phyloP scores from a whole-genome alignment of 1,284 basidiomycete species.

The Mrakiaceae sp. region DNA sequence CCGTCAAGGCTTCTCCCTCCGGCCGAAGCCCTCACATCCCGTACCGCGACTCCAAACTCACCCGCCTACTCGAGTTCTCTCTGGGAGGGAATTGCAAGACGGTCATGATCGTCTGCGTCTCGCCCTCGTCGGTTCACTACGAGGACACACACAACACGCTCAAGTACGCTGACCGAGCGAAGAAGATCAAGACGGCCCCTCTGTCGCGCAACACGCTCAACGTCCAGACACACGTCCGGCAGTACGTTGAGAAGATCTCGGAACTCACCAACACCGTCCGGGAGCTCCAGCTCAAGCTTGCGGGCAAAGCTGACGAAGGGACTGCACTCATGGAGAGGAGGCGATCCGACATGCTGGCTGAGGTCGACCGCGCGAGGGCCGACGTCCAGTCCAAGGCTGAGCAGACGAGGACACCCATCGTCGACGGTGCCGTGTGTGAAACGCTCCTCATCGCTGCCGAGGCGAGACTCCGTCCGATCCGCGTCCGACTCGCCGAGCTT shows the following conservation, averaged over 20 bases:
- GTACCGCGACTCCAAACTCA: constrained; percentile 93
- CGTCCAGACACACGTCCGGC: constrained; percentile 81
- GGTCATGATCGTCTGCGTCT: constrained; percentile 93
- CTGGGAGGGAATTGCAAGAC: constrained; percentile 96
- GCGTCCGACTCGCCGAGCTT: constrained; percentile 54
- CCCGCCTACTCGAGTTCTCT: constrained; percentile 87
- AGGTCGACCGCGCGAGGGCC: constrained; percentile 56
- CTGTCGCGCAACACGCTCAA: constrained; percentile 81
- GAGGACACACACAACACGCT: constrained; percentile 97
- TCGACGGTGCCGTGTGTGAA: constrained; percentile 63
- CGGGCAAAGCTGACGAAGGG: constrained; percentile 44
- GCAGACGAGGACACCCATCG: constrained; percentile 53
- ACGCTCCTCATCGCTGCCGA: constrained; percentile 67
- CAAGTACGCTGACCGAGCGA: constrained; percentile 87
- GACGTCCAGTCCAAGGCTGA: constrained; percentile 59
- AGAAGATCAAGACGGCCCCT: constrained; percentile 84
- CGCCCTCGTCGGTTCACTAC: constrained; percentile 85
- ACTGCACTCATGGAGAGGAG: constrained; percentile 51
- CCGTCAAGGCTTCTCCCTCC: constrained; percentile 40
- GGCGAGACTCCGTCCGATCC: constrained; percentile 53
- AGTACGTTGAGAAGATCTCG: constrained; percentile 84
- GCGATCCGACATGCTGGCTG: constrained; percentile 52
- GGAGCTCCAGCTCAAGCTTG: constrained; percentile 64
- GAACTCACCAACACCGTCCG: constrained; percentile 39
- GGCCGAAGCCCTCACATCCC: constrained; percentile 76